Conservation (phyloP, 352 stramenopile species). For the Globisporangium cystogenes region DNA sequence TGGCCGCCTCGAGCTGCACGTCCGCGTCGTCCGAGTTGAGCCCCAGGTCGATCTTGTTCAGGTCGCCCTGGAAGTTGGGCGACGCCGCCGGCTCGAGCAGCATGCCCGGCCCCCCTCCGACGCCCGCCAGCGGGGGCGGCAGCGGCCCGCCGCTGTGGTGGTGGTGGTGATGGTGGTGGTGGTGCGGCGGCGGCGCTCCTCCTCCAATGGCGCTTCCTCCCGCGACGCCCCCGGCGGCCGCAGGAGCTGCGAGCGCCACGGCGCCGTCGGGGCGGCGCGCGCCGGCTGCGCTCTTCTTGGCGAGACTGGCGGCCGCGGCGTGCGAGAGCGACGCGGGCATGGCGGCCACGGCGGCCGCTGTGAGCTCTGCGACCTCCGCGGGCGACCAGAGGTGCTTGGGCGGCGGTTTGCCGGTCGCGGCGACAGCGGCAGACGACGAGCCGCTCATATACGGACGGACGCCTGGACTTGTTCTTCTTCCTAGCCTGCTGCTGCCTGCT, state of each 20-base stretch:
- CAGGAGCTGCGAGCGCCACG: conserved; percentile 15
- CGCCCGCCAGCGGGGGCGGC: conserved; percentile 8
- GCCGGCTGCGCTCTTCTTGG: conserved; percentile 41
- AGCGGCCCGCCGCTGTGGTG: conserved; percentile 19
- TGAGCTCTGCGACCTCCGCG: conserved; percentile 73
- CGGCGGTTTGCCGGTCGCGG: conserved; percentile 19
- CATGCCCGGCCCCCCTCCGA: not conserved
- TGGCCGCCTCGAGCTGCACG: conserved; percentile 78
- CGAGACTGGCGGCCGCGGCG: conserved; percentile 26
- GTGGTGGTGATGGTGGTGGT: conserved; percentile 42
- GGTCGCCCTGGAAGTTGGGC: conserved; percentile 66
- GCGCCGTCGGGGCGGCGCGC: conserved; percentile 67
- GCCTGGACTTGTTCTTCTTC: no score
- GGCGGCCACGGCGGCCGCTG: conserved; percentile 59
- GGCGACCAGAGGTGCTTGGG: conserved; percentile 70
- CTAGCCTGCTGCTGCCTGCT: no score
- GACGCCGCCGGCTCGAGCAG: conserved; percentile 36
- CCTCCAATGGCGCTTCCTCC: not conserved
- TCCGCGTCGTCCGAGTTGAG: conserved; percentile 80
- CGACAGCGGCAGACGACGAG: conserved; percentile 9
- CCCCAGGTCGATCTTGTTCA: conserved; percentile 77
- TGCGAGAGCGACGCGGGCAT: conserved; percentile 61
- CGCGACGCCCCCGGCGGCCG: not conserved
- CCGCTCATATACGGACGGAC: no score
- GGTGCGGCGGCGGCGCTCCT: not conserved